Base-by-base conservation (phyloP, 2,329 filamentous ascomycete genomes). In the Colletotrichum sp. region DNA sequence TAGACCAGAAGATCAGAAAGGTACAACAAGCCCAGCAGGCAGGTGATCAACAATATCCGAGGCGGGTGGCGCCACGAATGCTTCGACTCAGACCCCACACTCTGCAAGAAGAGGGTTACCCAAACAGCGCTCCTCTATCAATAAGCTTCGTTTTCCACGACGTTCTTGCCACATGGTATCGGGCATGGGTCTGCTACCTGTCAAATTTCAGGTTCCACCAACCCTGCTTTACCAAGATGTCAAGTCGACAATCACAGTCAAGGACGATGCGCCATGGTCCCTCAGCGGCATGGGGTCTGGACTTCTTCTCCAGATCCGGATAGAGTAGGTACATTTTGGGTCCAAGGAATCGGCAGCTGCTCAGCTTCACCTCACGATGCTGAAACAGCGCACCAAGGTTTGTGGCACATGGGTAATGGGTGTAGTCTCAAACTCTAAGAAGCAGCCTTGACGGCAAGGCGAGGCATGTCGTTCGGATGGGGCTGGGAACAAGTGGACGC, bases 341-440 rank as follows among this genome's bases (percentile, higher is more conserved):
- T 32, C 32, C 69, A 63, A 52, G 34, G 39, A 36, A n/a, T 8
- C 12, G 44, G 18, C 44, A 49, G 57, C 18, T 13, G 18, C 15
- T 62, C 28, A 39, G 6, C 59, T 21, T 68, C 28, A 15, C 62
- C 32, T 68, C 24, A 15, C 62, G 57, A 59, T 30, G 28, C 28
- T 63, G 57, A 73, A 69, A 63, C 67, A 69, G 59, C 34, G 16
- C 8, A 65, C 26, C 57, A 30, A 76, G 57, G 64, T 72, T 68
- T 59, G 64, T 73, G 64, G 64, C 70, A 76, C 57, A 69, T 65
- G 60, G 57, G n/a, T 65, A 70, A 59, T 30, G 44, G 64, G 36
- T 60, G 65, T 24, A 69, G 64, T 69, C 59, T 69, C n/a, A 39
- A 76, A 76, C 70, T 69, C 70, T 69, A 73, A 60, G 63, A 44